A percentile compares a stretch with the other conserved stretches of the same genome.
These are phyloP conservation scores for Coleophoma eucalyptorum DNA, from an alignment of 2,329 filamentous ascomycete species.

Conservation along the genomic window DNA sequence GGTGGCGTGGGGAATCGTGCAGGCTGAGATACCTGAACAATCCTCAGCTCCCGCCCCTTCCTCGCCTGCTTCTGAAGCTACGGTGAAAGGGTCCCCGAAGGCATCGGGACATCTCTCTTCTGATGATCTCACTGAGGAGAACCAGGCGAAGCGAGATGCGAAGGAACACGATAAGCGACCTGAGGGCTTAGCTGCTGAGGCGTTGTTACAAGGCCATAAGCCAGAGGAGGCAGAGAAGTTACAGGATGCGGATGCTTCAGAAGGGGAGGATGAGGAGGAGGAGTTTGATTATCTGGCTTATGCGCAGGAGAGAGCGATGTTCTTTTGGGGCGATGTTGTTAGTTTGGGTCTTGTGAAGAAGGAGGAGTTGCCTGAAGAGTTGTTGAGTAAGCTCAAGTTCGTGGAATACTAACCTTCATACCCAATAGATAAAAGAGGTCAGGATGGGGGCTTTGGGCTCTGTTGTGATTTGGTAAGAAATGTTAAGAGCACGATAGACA, in stretches of 20 bases:
- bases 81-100: not conserved
- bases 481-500: too few species aligned
- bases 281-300: slow-evolving; percentile 94
- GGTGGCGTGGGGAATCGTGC: slow-evolving; percentile 95
- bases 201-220: slow-evolving; percentile 4
- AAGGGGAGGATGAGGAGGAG: slow-evolving; percentile 42
- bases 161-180: slow-evolving; percentile 10
- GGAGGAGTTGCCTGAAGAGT: slow-evolving; percentile 71
- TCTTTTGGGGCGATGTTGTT: slow-evolving; percentile 92
- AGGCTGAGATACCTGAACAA: slow-evolving; percentile 80
- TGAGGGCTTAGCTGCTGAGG: slow-evolving; percentile 14
- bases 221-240: slow-evolving; percentile 9
- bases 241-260: slow-evolving; percentile 6
- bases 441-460: too few species aligned
- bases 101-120: not conserved
- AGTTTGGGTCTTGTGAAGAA: slow-evolving; percentile 68
- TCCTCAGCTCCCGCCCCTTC: not conserved
- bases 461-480: too few species aligned
- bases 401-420: slow-evolving; percentile 51
- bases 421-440: too few species aligned
- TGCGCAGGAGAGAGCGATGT: slow-evolving; percentile 83
- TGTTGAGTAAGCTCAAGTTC: slow-evolving; percentile 63
- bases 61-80: not conserved
- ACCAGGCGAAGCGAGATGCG: not conserved
- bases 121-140: not conserved